Percentiles rank a stretch among this genome's conserved stretches.
These are phyloP conservation scores for Lunasporangiospora selenospora DNA, from an alignment of 192 early-diverging fungal species.

Conservation along the genomic window DNA sequence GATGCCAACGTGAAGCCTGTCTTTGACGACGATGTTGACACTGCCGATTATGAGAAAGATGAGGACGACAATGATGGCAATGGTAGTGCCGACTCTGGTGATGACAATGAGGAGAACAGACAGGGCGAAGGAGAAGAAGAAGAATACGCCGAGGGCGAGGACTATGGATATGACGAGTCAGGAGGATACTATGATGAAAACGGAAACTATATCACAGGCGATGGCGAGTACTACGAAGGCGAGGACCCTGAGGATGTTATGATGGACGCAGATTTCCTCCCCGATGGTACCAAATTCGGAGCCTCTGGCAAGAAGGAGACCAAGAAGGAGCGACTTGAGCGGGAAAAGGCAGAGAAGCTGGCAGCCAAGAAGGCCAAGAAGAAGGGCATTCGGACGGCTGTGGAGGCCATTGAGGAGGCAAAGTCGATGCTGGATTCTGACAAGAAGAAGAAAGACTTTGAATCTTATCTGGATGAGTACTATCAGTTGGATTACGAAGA, in stretches of 20 bases:
- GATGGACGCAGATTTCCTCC: conserved; percentile 93
- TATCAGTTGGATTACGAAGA: conserved; percentile 95
- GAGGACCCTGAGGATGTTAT: conserved; percentile 69
- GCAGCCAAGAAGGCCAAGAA: conserved; percentile 36
- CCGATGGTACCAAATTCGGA: conserved; percentile 69
- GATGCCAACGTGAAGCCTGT: conserved; percentile 79
- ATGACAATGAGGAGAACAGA: conserved; percentile 50
- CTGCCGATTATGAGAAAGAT: conserved; percentile 58
- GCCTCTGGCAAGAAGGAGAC: conserved; percentile 48
- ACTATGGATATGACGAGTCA: conserved; percentile 24
- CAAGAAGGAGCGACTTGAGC: conserved; percentile 44
- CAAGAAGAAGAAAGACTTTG: conserved; percentile 58
- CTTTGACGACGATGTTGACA: conserved; percentile 89
- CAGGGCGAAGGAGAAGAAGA: conserved; percentile 37
- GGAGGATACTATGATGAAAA: conserved; percentile 48
- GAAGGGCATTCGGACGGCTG: conserved; percentile 21
- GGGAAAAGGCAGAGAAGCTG: conserved; percentile 48
- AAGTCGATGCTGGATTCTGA: conserved; percentile 30
- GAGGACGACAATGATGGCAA: conserved; percentile 20
- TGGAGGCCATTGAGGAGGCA: conserved; percentile 22
- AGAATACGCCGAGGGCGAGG: conserved; percentile 39
- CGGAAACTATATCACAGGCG: conserved; percentile 46
- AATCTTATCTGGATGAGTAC: conserved; percentile 86
- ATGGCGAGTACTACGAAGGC: conserved; percentile 48
- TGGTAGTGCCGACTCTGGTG: conserved; percentile 63